A percentile compares a stretch with the other conserved stretches of the same genome.
Evolutionary conservation across 1,284 basidiomycete genomes (phyloP).

Genomic region (Athelia sp.): DNA sequence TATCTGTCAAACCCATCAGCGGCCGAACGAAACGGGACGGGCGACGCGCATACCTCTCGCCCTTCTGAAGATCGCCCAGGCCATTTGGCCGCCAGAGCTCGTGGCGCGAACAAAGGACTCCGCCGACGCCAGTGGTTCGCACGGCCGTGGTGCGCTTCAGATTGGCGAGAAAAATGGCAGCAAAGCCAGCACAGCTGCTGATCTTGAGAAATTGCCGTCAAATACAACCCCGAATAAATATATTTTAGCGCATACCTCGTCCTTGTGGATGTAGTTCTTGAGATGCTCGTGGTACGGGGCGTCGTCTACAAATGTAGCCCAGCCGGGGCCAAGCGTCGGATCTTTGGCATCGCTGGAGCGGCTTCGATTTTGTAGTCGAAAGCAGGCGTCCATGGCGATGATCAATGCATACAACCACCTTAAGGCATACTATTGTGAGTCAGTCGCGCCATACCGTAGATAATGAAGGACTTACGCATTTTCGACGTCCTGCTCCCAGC

Average conservation of each 20-base stretch:
- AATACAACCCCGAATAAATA: slow-evolving; percentile 7
- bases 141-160: slow-evolving; percentile 13
- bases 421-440: slow-evolving; percentile 8
- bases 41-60: background rate
- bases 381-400: slow-evolving; percentile 17
- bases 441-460: background rate
- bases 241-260: slow-evolving; percentile 15
- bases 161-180: slow-evolving; percentile 12
- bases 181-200: slow-evolving; percentile 14
- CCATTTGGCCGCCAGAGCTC: slow-evolving; percentile 13
- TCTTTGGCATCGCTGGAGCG: slow-evolving; percentile 8
- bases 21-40: background rate
- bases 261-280: slow-evolving; percentile 8
- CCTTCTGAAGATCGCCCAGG: slow-evolving; percentile 15
- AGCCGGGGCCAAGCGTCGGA: slow-evolving; percentile 13
- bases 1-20: slow-evolving; percentile 9
- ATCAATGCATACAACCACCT: slow-evolving; percentile 5
- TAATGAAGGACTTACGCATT: background rate
- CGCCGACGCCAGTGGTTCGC: slow-evolving; percentile 12
- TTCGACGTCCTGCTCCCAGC: too few relatives aligned
- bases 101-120: slow-evolving; percentile 13
- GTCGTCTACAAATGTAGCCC: slow-evolving; percentile 11
- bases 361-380: slow-evolving; percentile 12
- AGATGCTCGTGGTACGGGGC: background rate
- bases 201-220: too few relatives aligned